These are phyloP conservation scores for Acer negundo DNA, from an alignment of 345 rosid species.

Conservation along the genomic window DNA sequence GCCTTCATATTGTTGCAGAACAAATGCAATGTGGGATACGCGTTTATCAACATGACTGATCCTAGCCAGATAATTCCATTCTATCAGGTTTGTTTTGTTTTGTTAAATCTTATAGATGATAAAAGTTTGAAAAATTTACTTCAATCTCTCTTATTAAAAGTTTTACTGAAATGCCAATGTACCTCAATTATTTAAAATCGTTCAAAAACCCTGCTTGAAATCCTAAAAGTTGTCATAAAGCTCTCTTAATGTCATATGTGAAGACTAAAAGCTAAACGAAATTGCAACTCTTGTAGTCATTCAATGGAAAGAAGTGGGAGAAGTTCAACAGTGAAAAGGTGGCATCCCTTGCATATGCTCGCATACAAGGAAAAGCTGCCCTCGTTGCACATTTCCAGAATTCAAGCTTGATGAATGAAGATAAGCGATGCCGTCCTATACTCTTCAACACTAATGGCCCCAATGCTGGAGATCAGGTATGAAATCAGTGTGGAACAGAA, in stretches of 20 bases:
- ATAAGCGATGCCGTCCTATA: slow-evolving; percentile 72
- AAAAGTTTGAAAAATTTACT: neutral
- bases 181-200: no score
- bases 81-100: slow-evolving; percentile 43
- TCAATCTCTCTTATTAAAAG: no score
- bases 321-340: slow-evolving; percentile 82
- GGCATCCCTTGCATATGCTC: slow-evolving; percentile 73
- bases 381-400: slow-evolving; percentile 81
- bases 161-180: no score
- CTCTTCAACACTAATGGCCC: slow-evolving; percentile 75
- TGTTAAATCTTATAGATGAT: neutral
- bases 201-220: neutral
- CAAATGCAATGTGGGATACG: slow-evolving; percentile 74
- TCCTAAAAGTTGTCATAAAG: neutral
- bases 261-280: slow-evolving; percentile 12
- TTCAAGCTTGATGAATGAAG: slow-evolving; percentile 85
- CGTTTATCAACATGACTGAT: slow-evolving; percentile 69
- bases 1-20: slow-evolving; percentile 41
- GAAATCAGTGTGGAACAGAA: neutral
- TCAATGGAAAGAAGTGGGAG: slow-evolving; percentile 84
- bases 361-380: slow-evolving; percentile 74
- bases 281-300: slow-evolving; percentile 40
- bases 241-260: neutral
- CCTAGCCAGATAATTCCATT: slow-evolving; percentile 55
- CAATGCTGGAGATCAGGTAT: slow-evolving; percentile 77